Percentiles rank a stretch among this genome's conserved stretches.
Evolutionary conservation across 2,329 filamentous ascomycete genomes (phyloP).

Genomic region (Sporothrix phasma): DNA sequence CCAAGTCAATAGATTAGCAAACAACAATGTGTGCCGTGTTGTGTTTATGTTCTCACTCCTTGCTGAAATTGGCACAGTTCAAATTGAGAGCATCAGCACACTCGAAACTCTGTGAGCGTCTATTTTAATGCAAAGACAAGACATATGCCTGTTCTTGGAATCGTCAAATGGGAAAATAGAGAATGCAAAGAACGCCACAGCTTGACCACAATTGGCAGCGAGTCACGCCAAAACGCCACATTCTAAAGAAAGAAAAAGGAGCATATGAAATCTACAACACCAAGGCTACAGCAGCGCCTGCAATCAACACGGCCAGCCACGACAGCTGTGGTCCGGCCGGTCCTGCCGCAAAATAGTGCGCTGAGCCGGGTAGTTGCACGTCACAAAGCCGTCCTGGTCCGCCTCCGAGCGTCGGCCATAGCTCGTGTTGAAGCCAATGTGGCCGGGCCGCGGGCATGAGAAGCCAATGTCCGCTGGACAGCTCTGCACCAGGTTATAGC

Average conservation of each 20-base stretch:
- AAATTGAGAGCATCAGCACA: too few relatives aligned
- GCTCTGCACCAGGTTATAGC: conserved; percentile 73
- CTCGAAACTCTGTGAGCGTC: too few relatives aligned
- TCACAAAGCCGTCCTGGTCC: conserved; percentile 24
- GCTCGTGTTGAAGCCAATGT: conserved; percentile 35
- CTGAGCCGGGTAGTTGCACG: conserved; percentile 53
- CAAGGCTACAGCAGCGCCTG: background rate
- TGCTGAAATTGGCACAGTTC: too few relatives aligned
- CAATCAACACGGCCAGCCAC: conserved; percentile 5
- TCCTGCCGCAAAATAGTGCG: conserved; percentile 37
- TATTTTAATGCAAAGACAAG: background rate
- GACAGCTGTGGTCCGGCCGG: conserved; percentile 11
- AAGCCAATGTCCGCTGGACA: conserved; percentile 74
- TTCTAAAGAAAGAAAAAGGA: background rate
- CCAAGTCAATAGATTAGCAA: too few relatives aligned
- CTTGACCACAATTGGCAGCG: background rate
- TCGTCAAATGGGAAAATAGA: background rate
- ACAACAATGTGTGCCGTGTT: too few relatives aligned
- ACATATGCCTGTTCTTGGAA: background rate
- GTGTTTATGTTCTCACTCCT: too few relatives aligned
- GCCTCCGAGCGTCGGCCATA: conserved; percentile 30
- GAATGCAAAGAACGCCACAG: background rate
- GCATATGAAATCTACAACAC: background rate
- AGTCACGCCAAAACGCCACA: background rate
- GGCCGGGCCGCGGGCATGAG: conserved; percentile 50